Percentiles rank a stretch among this genome's conserved stretches.
Conservation (phyloP, 1,284 basidiomycete genomes). For the Grifola frondosa region DNA sequence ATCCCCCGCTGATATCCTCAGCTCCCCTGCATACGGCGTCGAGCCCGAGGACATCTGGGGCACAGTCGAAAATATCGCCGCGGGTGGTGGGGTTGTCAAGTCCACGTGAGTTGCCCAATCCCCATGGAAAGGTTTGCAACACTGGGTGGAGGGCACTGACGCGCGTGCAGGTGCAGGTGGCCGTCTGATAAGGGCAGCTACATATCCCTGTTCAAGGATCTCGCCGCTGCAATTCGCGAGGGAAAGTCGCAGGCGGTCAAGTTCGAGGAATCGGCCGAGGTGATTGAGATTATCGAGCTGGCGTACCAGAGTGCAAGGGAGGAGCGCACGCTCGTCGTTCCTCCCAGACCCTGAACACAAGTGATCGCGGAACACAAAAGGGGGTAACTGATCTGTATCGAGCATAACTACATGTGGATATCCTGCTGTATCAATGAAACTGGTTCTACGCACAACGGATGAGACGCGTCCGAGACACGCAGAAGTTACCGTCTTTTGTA, state of each 20-base stretch:
- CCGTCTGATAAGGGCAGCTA: slow-evolving; percentile 66
- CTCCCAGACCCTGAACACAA: slow-evolving; percentile 18
- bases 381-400: too few relatives aligned
- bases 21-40: slow-evolving; percentile 31
- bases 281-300: slow-evolving; percentile 75
- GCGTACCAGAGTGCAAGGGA: slow-evolving; percentile 64
- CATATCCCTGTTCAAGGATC: slow-evolving; percentile 60
- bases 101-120: slow-evolving; percentile 53
- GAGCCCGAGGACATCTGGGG: slow-evolving; percentile 66
- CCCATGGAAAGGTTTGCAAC: too few relatives aligned
- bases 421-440: neutral
- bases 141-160: neutral
- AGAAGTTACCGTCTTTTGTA: slow-evolving; percentile 82
- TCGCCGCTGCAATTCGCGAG: slow-evolving; percentile 60
- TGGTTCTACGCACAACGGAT: neutral
- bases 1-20: slow-evolving; percentile 46
- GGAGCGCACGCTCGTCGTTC: slow-evolving; percentile 48
- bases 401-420: too few relatives aligned
- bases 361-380: too few relatives aligned
- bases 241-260: slow-evolving; percentile 57
- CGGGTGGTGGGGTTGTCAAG: slow-evolving; percentile 46
- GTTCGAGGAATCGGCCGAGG: slow-evolving; percentile 67
- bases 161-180: slow-evolving; percentile 46
- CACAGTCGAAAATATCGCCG: slow-evolving; percentile 52
- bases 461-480: neutral